Base-by-base conservation (phyloP, 2,329 filamentous ascomycete species). In the Aureobasidium subglaciale region DNA sequence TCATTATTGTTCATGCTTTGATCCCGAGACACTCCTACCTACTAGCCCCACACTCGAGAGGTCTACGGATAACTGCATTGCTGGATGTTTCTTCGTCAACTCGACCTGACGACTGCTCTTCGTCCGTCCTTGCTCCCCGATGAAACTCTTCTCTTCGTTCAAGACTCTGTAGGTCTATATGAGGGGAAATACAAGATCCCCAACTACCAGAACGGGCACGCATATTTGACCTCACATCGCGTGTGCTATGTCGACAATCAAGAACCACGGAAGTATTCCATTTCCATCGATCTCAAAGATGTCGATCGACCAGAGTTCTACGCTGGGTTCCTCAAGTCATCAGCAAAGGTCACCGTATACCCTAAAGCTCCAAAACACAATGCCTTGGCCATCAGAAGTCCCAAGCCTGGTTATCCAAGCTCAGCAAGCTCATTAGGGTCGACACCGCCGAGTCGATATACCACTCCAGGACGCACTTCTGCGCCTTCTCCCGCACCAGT, bases 101-200 rank as follows among this genome's bases (percentile, higher is more conserved):
- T 97, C 71, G 92, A 99, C 75, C 83, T 99, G 67, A 99, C 93
- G 57, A 96, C 92, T 75, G 93, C 93, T 69, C 82, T 96, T 69
- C 88, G 93, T 78, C 93, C 93, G 65, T 87, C 86, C 59, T 87
- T 96, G 70, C 82, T 95, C 63, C 87, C 90, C 67, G 93, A 96
- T 78, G 93, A 99, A 80, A 87, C 89, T 63, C 79, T 97, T 55
- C 81, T 99, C 58, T 97, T 96, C 74, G 92, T 99, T 57, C 92
- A 97, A 76, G 91, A 97, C 78, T 91, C 90, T 71, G 91, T 99
- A 65, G 93, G 93, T 63, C 79, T 99, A 59, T 99, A 99, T 75
- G 90, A 97, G 79, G 93, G 93, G 63, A 97, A 96, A 75, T 93
- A 86, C 76, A 99, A 99, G 75, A 86, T 99, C 55, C 87, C 89